Conservation (phyloP, 441 rosid genomes). For the Metrosideros polymorpha region DNA sequence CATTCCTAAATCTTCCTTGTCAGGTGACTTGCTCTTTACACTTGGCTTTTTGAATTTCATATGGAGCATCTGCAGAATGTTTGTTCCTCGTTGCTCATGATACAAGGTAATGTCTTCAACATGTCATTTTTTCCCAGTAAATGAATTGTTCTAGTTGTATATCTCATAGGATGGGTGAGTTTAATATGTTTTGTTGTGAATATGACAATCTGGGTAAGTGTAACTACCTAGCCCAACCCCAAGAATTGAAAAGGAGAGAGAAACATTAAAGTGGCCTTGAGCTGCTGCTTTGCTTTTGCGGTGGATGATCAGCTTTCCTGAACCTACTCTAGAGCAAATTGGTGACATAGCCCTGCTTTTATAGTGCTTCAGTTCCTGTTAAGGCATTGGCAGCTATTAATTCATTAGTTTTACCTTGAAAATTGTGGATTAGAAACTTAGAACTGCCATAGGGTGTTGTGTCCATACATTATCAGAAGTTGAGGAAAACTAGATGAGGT, state of each 20-base stretch:
- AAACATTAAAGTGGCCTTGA: neutral
- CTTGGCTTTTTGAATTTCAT: neutral
- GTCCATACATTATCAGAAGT: neutral
- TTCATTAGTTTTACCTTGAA: neutral
- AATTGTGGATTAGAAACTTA: neutral
- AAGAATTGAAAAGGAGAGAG: neutral
- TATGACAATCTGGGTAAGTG: neutral
- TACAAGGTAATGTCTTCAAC: neutral
- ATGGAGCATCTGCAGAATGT: neutral
- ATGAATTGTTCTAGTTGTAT: neutral
- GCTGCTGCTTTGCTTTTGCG: neutral
- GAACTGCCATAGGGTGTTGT: neutral
- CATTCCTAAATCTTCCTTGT: neutral
- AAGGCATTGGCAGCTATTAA: neutral
- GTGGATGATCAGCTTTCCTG: neutral
- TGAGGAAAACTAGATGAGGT: neutral
- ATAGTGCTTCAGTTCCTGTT: neutral
- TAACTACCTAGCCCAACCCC: neutral
- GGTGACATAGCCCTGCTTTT: accelerated
- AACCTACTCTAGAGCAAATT: neutral
- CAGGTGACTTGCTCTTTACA: neutral
- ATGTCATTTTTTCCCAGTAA: neutral
- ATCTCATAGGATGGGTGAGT: neutral
- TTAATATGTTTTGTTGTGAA: neutral
- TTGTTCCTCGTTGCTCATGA: neutral